These are phyloP conservation scores for Kappamyces sp. DNA, from an alignment of 192 early-diverging fungal species.

Conservation along the genomic window DNA sequence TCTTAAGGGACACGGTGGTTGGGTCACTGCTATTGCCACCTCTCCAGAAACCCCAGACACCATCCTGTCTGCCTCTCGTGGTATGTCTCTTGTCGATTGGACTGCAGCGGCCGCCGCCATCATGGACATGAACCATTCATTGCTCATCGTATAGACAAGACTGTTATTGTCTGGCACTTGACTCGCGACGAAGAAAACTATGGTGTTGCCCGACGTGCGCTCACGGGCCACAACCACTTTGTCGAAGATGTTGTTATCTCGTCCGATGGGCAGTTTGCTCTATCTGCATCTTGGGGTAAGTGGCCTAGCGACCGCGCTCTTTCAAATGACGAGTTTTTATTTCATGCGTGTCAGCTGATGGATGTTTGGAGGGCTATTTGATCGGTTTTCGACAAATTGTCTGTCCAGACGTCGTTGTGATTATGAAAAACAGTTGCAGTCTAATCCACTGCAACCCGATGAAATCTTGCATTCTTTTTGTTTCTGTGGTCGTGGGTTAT, in stretches of 20 bases:
- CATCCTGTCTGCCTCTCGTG: constrained; percentile 94
- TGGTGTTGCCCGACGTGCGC: constrained; percentile 82
- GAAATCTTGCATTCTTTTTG: constrained; percentile 4
- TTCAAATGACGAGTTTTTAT: constrained; percentile 8
- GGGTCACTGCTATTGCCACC: constrained; percentile 98
- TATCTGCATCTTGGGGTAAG: constrained; percentile 90
- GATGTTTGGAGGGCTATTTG: not conserved
- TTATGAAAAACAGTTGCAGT: constrained; percentile 15
- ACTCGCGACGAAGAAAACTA: constrained; percentile 90
- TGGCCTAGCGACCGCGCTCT: constrained; percentile 1
- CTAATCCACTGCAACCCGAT: constrained; percentile 16
- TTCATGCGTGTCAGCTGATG: constrained; percentile 16
- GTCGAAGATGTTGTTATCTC: constrained; percentile 98
- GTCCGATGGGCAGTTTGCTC: constrained; percentile 96
- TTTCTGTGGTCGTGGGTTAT: constrained; percentile 5
- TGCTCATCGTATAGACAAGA: constrained; percentile 69
- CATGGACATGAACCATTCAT: constrained; percentile 3
- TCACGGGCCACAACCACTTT: constrained; percentile 99
- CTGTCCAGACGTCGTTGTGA: not conserved
- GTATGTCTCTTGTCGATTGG: constrained; percentile 43
- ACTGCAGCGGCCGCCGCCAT: constrained; percentile 10
- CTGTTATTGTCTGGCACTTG: constrained; percentile 96
- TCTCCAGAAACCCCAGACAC: constrained; percentile 93
- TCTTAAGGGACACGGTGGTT: constrained; percentile 68
- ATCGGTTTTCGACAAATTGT: constrained; percentile 6